phyloP scores from a whole-genome alignment of 2,329 filamentous ascomycete genomes.

The Paramyrothecium roridum region DNA sequence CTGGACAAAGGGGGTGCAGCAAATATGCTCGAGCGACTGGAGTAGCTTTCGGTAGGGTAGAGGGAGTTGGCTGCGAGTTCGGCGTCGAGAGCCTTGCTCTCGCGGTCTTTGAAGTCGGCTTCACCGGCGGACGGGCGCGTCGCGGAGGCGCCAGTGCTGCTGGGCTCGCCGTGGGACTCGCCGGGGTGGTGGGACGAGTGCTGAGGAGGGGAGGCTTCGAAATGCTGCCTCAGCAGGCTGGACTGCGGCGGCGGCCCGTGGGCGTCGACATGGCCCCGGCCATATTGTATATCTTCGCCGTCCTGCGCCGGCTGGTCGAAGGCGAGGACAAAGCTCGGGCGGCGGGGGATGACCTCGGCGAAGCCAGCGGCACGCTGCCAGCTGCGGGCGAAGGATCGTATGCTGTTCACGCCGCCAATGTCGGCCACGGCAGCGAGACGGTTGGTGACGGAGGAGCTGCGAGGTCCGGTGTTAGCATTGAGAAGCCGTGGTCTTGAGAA shows the following conservation, averaged over 20 bases:
- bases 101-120: constrained; percentile 38
- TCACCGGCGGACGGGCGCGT: constrained; percentile 9
- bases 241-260: constrained; percentile 26
- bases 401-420: constrained; percentile 87
- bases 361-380: constrained; percentile 91
- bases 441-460: constrained; percentile 57
- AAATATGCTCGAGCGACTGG: constrained; percentile 45
- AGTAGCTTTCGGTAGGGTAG: constrained; percentile 21
- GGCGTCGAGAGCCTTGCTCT: constrained; percentile 44
- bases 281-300: constrained; percentile 34
- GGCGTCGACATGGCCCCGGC: constrained; percentile 35
- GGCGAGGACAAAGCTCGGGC: constrained; percentile 68
- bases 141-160: constrained; percentile 5
- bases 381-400: constrained; percentile 88
- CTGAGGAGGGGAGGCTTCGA: constrained; percentile 35
- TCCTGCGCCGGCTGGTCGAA: constrained; percentile 41
- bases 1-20: constrained; percentile 60
- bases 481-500: background rate
- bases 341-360: constrained; percentile 78
- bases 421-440: constrained; percentile 59
- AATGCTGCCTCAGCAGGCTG: constrained; percentile 50
- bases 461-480: constrained; percentile 3
- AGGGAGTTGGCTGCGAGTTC: constrained; percentile 32
- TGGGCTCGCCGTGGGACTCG: constrained; percentile 14
- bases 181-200: background rate